Evolutionary conservation across 1,284 basidiomycete species (phyloP).

Genomic region (Entoloma clypeatum): DNA sequence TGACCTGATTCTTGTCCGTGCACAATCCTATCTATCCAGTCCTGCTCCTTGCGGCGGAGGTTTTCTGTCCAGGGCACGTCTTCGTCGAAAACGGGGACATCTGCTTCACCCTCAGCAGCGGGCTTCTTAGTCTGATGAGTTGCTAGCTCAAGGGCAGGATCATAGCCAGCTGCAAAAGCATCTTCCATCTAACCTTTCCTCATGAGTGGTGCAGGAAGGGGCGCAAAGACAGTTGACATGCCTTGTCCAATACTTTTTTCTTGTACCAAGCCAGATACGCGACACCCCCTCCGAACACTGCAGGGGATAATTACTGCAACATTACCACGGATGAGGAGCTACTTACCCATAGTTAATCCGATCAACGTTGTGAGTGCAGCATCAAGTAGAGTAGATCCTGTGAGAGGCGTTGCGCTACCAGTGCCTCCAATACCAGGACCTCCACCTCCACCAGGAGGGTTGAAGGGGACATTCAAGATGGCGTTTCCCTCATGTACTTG

Average conservation of each 20-base stretch:
- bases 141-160: conserved; percentile 75
- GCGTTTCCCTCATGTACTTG: conserved; percentile 38
- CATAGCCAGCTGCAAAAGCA: conserved; percentile 65
- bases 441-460: conserved; percentile 37
- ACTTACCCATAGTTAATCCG: conserved; percentile 56
- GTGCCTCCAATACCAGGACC: conserved; percentile 29
- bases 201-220: conserved; percentile 2
- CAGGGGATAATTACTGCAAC: conserved; percentile 1
- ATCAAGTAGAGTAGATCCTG: conserved; percentile 45
- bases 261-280: conserved; percentile 79
- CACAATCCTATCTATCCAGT: conserved; percentile 74
- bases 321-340: not conserved
- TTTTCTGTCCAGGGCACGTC: conserved; percentile 52
- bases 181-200: conserved; percentile 48
- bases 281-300: conserved; percentile 68
- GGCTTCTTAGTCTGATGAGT: conserved; percentile 38
- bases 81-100: conserved; percentile 40
- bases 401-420: conserved; percentile 32
- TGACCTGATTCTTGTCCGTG: conserved; percentile 67
- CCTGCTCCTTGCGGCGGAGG: conserved; percentile 69
- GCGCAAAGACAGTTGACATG: conserved; percentile 25
- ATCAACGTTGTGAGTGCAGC: conserved; percentile 56
- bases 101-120: conserved; percentile 19
- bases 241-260: conserved; percentile 74
- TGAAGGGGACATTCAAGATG: conserved; percentile 35